Conservation (phyloP, 306 rosid species). For the Trichosanthes truncata region DNA sequence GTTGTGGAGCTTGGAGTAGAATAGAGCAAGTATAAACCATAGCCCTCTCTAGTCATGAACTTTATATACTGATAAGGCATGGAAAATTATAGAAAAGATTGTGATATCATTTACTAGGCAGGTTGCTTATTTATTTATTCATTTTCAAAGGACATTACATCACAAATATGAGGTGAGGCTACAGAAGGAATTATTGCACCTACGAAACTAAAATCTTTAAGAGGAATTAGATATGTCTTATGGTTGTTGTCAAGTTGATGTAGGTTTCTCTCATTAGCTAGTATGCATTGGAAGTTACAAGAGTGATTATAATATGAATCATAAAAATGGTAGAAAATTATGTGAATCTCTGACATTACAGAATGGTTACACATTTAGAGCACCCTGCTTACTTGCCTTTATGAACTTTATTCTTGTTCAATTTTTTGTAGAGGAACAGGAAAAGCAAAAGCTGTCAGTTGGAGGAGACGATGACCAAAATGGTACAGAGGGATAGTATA, state of each 20-base stretch:
- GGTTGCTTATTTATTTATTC: background rate
- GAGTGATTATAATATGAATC: background rate
- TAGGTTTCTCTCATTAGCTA: background rate
- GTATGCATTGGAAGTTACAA: background rate
- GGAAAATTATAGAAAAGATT: background rate
- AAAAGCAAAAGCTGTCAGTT: constrained; percentile 48
- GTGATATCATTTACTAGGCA: background rate
- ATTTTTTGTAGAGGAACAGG: constrained; percentile 61
- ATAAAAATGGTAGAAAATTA: background rate
- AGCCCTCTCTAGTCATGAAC: background rate
- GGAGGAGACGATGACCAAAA: constrained; percentile 57
- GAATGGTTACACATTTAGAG: background rate
- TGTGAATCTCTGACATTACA: background rate
- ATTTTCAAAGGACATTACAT: background rate
- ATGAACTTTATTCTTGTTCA: background rate
- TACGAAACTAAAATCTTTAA: background rate
- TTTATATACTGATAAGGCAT: background rate
- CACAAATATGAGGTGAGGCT: background rate
- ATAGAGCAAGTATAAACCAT: background rate
- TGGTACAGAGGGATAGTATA: constrained; percentile 23
- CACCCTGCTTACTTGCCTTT: background rate
- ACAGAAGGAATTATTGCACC: background rate
- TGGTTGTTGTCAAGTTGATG: background rate
- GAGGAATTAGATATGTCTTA: background rate
- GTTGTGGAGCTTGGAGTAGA: background rate